phyloP scores from a whole-genome alignment of 1,284 basidiomycete species.

The Porogramme epimiltina region DNA sequence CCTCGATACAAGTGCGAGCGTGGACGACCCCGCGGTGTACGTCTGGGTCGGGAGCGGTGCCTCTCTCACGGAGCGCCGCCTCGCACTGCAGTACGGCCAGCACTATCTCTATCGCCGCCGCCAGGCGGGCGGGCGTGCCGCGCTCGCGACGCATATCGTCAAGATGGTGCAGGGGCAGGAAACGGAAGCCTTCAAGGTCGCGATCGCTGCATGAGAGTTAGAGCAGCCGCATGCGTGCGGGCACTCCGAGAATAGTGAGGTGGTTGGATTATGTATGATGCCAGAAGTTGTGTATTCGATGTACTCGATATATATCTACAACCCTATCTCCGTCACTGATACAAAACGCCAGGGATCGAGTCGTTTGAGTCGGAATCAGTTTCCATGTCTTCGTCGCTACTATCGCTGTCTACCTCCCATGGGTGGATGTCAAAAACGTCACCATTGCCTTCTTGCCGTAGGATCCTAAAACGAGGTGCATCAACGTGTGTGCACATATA shows the following conservation, averaged over 20 bases:
- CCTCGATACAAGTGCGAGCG: constrained; percentile 40
- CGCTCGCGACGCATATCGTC: constrained; percentile 44
- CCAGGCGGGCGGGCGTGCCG: constrained; percentile 24
- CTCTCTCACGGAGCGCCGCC: constrained; percentile 48
- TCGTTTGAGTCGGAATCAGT: background rate
- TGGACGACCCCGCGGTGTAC: constrained; percentile 46
- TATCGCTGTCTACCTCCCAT: constrained; percentile 12
- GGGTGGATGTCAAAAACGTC: constrained; percentile 24
- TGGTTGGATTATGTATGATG: no score
- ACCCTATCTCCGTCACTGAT: background rate
- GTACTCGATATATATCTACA: no score
- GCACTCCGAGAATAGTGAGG: no score
- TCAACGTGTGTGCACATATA: background rate
- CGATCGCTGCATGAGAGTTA: constrained; percentile 17
- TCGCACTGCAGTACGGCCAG: constrained; percentile 57
- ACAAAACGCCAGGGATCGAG: background rate
- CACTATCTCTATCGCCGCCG: constrained; percentile 46
- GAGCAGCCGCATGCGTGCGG: background rate
- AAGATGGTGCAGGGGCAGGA: constrained; percentile 56
- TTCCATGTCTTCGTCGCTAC: constrained; percentile 6
- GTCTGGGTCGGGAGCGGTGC: constrained; percentile 58
- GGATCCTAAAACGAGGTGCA: constrained; percentile 23
- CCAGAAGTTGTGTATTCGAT: no score
- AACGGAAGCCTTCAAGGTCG: constrained; percentile 41
- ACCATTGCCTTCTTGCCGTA: constrained; percentile 23